phyloP scores from a whole-genome alignment of 2,329 filamentous ascomycete species.

The Fusarium acutatum region DNA sequence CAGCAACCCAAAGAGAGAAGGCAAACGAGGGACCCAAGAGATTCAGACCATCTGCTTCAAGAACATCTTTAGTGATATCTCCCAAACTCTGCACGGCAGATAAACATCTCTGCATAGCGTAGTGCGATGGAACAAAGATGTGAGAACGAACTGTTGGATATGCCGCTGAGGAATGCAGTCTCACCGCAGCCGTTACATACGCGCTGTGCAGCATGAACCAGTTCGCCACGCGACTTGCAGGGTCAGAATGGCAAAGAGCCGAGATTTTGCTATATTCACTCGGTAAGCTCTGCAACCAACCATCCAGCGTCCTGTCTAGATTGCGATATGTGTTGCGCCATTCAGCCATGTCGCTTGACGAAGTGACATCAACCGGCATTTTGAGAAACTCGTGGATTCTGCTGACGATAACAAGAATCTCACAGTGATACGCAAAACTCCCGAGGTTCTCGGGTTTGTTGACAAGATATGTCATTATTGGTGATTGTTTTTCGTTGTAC shows the following conservation, averaged over 20 bases:
- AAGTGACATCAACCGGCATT: slow-evolving; percentile 51
- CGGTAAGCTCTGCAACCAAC: slow-evolving; percentile 53
- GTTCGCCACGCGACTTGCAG: slow-evolving; percentile 55
- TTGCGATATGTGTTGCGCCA: slow-evolving; percentile 54
- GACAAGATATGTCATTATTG: slow-evolving; percentile 40
- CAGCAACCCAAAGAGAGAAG: slow-evolving; percentile 56
- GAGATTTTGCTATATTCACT: slow-evolving; percentile 57
- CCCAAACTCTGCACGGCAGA: slow-evolving; percentile 55
- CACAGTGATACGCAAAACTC: slow-evolving; percentile 56
- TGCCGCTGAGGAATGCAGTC: slow-evolving; percentile 55
- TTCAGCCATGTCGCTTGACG: slow-evolving; percentile 48
- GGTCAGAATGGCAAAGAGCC: slow-evolving; percentile 55
- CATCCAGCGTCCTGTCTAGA: slow-evolving; percentile 51
- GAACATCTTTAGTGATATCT: slow-evolving; percentile 54
- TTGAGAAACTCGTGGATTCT: slow-evolving; percentile 55
- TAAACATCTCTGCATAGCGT: slow-evolving; percentile 55
- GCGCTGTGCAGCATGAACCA: slow-evolving; percentile 58
- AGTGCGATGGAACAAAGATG: slow-evolving; percentile 54
- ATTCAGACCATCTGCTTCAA: slow-evolving; percentile 54
- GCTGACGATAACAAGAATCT: slow-evolving; percentile 54
- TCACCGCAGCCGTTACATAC: slow-evolving; percentile 54
- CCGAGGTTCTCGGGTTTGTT: slow-evolving; percentile 54
- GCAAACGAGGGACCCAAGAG: slow-evolving; percentile 55
- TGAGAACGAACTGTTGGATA: slow-evolving; percentile 52
- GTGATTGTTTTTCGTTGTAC: slow-evolving; percentile 38